Conservation (phyloP, 805 yeast genomes). For the Ogataea paradorogensis region DNA sequence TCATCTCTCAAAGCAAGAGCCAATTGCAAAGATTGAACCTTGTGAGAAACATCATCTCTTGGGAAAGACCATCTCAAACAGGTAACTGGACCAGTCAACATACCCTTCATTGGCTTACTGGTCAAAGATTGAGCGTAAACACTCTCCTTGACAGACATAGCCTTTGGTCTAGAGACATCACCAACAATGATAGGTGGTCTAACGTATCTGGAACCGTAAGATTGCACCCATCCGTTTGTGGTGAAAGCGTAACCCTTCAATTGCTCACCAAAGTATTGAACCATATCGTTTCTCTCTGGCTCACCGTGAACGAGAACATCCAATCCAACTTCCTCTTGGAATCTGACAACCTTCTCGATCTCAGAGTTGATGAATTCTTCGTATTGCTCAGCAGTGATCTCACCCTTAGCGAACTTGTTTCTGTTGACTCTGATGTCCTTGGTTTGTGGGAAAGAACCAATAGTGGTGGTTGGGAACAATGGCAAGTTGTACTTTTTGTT, state of each 20-base stretch:
- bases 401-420: slow-evolving; percentile 97
- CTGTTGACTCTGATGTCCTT: slow-evolving; percentile 98
- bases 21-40: slow-evolving; percentile 93
- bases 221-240: slow-evolving; percentile 99
- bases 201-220: slow-evolving; percentile 99
- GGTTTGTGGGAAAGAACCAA: slow-evolving; percentile 99
- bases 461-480: slow-evolving; percentile 99
- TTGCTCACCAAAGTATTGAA: slow-evolving; percentile 99
- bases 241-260: slow-evolving; percentile 98
- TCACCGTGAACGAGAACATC: slow-evolving; percentile 99
- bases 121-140: slow-evolving; percentile 98
- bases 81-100: slow-evolving; percentile 99
- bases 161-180: slow-evolving; percentile 96
- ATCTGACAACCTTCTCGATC: slow-evolving; percentile 91
- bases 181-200: slow-evolving; percentile 99
- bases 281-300: slow-evolving; percentile 99
- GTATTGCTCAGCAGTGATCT: slow-evolving; percentile 90
- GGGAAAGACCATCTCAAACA: slow-evolving; percentile 99
- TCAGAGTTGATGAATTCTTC: slow-evolving; percentile 95
- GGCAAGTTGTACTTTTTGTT: slow-evolving; percentile 88
- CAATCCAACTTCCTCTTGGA: slow-evolving; percentile 98
- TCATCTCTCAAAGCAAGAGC: slow-evolving; percentile 98
- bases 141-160: slow-evolving; percentile 99
- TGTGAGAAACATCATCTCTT: slow-evolving; percentile 94
- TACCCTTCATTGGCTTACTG: slow-evolving; percentile 97